A percentile compares a stretch with the other conserved stretches of the same genome.
phyloP scores from a whole-genome alignment of 257 asterid genomes.

The Plantago major region DNA sequence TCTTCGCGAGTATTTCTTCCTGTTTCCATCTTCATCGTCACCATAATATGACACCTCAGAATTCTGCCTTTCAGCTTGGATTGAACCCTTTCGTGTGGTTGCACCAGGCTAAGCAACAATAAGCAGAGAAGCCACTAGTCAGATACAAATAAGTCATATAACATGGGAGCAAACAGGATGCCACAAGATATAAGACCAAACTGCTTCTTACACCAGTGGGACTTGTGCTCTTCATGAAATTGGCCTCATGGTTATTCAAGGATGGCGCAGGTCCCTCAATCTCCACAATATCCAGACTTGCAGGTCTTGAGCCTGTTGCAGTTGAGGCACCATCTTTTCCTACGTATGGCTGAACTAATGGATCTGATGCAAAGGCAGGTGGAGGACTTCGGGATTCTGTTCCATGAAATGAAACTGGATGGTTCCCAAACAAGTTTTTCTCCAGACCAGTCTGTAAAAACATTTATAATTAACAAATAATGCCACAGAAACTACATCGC shows the following conservation, averaged over 20 bases:
- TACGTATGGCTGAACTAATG: slow-evolving; percentile 40
- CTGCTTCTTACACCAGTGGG: slow-evolving; percentile 58
- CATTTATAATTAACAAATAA: slow-evolving; percentile 15
- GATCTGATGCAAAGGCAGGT: slow-evolving; percentile 83
- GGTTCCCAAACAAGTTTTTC: slow-evolving; percentile 84
- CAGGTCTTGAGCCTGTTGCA: slow-evolving; percentile 44
- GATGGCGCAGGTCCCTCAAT: slow-evolving; percentile 61
- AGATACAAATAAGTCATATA: slow-evolving; percentile 9
- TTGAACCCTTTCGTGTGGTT: slow-evolving; percentile 66
- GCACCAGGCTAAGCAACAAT: slow-evolving; percentile 63
- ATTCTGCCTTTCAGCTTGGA: slow-evolving; percentile 68
- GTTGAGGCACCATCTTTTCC: slow-evolving; percentile 37
- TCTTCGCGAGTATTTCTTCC: slow-evolving; percentile 77
- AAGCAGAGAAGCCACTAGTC: slow-evolving; percentile 15
- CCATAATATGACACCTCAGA: slow-evolving; percentile 78
- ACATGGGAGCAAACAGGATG: slow-evolving; percentile 4
- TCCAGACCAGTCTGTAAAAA: slow-evolving; percentile 75
- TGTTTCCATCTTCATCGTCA: slow-evolving; percentile 85
- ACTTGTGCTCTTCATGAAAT: slow-evolving; percentile 52
- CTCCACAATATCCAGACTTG: slow-evolving; percentile 50
- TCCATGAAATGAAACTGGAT: slow-evolving; percentile 61
- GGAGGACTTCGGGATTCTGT: slow-evolving; percentile 70
- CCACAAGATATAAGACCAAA: slow-evolving; percentile 1
- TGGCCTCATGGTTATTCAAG: slow-evolving; percentile 51
- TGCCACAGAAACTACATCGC: neutral